Base-by-base conservation (phyloP, 2,329 filamentous ascomycete genomes). In the Colletotrichum agaves region DNA sequence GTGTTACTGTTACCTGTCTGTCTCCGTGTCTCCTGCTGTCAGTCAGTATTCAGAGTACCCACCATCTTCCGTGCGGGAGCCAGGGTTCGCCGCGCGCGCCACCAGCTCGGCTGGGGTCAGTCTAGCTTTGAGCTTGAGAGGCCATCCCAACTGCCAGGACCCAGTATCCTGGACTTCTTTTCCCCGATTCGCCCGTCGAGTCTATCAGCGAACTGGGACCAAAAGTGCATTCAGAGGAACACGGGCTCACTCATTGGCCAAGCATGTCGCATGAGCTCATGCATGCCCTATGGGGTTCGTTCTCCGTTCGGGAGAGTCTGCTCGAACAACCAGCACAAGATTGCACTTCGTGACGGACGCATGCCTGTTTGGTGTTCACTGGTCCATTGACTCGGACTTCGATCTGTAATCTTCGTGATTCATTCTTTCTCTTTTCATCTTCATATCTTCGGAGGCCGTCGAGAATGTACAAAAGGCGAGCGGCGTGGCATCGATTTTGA, bases 241-340 rank as follows among this genome's bases (percentile, higher is more conserved):
- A 31, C 31, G 35, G 19, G 43, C 50, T n/a, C 23, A 13, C 23
- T 43, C 8, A 63, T 63, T 67, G 63, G 63, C 12, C 50, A 59
- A 53, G 31, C 39, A 37, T 37, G 41, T 52, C 33, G 44, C 37
- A 61, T 17, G 47, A 46, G 35, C 62, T 63, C 69, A 67, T 71
- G 67, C 67, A 63, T 67, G 50, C 63, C 55, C 55, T 63, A 70
- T 63, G 67, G 67, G 49, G 67, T 59, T 67, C 46, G 15, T 41
- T 35, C 31, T 35, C 50, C 35, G 33, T 35, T 21, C 41, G 37
- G 33, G 44, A 21, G 49, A 27, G n/a, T 35, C 50, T 44, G 19
- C 33, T 37, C 33, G 17, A 19, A 13, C 50, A 6, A 23, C 11
- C 31, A 17, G 11, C 37, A 17, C 21, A 31, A 50, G 57, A 49